These are phyloP conservation scores for Komagataella mondaviorum DNA, from an alignment of 805 yeast species.

Conservation along the genomic window DNA sequence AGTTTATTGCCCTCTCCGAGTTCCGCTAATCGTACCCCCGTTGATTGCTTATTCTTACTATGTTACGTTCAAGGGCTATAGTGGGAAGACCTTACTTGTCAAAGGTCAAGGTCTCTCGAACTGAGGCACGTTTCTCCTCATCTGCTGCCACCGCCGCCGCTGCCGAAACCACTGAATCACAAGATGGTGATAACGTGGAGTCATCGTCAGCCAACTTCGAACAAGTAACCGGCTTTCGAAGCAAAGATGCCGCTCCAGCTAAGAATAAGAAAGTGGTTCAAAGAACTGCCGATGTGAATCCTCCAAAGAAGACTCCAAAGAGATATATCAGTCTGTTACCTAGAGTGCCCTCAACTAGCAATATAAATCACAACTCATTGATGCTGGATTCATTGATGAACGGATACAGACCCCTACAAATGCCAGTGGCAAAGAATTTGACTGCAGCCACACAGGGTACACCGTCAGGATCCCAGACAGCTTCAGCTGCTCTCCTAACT, in stretches of 20 bases:
- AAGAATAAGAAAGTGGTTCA: neutral
- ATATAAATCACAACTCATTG: conserved; percentile 14
- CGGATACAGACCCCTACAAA: conserved; percentile 14
- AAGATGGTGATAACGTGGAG: neutral
- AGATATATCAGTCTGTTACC: conserved; percentile 16
- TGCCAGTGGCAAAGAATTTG: conserved; percentile 16
- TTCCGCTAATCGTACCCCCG: neutral
- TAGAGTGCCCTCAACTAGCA: conserved; percentile 18
- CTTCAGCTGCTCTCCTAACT: neutral
- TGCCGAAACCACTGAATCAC: neutral
- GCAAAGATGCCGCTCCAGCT: neutral
- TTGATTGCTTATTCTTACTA: neutral
- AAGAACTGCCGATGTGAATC: neutral
- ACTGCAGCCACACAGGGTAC: conserved; percentile 7
- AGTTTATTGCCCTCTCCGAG: too few relatives aligned
- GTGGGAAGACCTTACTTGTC: neutral
- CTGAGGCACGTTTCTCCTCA: neutral
- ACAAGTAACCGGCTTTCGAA: neutral
- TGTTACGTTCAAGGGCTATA: neutral
- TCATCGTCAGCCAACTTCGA: neutral
- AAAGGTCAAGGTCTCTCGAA: neutral
- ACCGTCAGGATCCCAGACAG: neutral
- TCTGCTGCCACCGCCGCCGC: neutral
- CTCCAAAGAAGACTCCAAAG: conserved; percentile 2
- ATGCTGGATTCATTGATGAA: conserved; percentile 16